These are phyloP conservation scores for Cylindrotheca fusiformis DNA, from an alignment of 108 stramenopile genomes.

Conservation along the genomic window DNA sequence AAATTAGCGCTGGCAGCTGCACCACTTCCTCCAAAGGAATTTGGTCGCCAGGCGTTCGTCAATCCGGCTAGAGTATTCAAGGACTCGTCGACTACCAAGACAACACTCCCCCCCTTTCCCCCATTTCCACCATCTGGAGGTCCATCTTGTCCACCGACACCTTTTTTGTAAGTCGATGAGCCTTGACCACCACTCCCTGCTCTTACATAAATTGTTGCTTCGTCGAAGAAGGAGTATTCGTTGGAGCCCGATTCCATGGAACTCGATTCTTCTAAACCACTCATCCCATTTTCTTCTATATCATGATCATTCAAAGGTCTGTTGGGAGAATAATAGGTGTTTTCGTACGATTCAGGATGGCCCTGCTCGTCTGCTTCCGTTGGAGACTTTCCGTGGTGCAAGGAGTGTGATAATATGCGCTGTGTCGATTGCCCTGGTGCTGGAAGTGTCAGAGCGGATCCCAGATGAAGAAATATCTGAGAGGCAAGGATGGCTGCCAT, in stretches of 20 bases:
- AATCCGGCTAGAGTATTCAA: constrained; percentile 89
- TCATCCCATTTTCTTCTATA: neutral
- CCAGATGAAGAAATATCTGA: too few relatives aligned
- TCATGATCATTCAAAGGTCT: neutral
- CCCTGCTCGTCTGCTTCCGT: neutral
- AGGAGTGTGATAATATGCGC: too few relatives aligned
- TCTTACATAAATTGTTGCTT: constrained; percentile 75
- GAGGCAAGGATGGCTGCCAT: too few relatives aligned
- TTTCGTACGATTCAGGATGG: neutral
- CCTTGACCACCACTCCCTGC: constrained; percentile 89
- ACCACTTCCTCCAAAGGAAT: constrained; percentile 81
- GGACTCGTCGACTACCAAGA: constrained; percentile 73
- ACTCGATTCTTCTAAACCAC: neutral
- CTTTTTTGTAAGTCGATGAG: constrained; percentile 73
- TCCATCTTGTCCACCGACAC: constrained; percentile 67
- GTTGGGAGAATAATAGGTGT: constrained; percentile 14
- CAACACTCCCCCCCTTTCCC: constrained; percentile 89
- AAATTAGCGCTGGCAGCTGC: constrained; percentile 35
- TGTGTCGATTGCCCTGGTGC: too few relatives aligned
- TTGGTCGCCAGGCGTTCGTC: constrained; percentile 71
- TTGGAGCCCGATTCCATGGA: constrained; percentile 4
- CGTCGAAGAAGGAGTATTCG: constrained; percentile 90
- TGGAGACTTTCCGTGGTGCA: too few relatives aligned
- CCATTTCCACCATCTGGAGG: constrained; percentile 94
- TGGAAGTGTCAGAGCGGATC: too few relatives aligned